Conservation (phyloP, 257 asterid genomes). For the Solanum appendiculatum region DNA sequence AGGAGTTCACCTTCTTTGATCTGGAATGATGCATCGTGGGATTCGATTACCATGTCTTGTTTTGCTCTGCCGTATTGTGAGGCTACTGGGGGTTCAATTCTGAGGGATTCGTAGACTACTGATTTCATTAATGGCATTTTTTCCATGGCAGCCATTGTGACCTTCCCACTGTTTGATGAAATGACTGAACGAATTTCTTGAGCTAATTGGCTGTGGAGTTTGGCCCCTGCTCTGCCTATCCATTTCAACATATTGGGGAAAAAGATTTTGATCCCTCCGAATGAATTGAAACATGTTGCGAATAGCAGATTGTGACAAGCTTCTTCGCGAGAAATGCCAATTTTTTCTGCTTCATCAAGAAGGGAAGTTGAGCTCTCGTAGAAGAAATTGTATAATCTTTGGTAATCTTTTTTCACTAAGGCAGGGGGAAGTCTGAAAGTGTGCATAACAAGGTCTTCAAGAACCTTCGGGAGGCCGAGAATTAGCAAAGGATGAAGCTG, state of each 20-base stretch:
- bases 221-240: conserved; percentile 62
- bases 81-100: conserved; percentile 80
- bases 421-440: conserved; percentile 52
- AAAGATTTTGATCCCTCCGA: conserved; percentile 69
- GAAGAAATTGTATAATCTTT: conserved; percentile 51
- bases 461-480: conserved; percentile 39
- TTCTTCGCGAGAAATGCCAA: conserved; percentile 54
- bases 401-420: conserved; percentile 49
- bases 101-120: conserved; percentile 57
- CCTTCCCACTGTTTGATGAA: conserved; percentile 25
- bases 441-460: conserved; percentile 58
- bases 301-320: conserved; percentile 70
- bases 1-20: conserved; percentile 64
- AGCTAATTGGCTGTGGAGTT: conserved; percentile 49
- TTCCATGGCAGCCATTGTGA: conserved; percentile 59
- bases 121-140: conserved; percentile 75
- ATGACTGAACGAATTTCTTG: conserved; percentile 55
- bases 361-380: conserved; percentile 31
- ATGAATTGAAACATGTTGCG: conserved; percentile 78
- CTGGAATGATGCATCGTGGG: conserved; percentile 67
- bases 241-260: conserved; percentile 74
- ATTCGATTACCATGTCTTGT: conserved; percentile 45
- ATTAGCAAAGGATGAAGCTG: conserved; percentile 56
- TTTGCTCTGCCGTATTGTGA: conserved; percentile 69
- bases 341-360: conserved; percentile 57